phyloP scores from a whole-genome alignment of 2,329 filamentous ascomycete species.

The Stachybotrys chartarum region DNA sequence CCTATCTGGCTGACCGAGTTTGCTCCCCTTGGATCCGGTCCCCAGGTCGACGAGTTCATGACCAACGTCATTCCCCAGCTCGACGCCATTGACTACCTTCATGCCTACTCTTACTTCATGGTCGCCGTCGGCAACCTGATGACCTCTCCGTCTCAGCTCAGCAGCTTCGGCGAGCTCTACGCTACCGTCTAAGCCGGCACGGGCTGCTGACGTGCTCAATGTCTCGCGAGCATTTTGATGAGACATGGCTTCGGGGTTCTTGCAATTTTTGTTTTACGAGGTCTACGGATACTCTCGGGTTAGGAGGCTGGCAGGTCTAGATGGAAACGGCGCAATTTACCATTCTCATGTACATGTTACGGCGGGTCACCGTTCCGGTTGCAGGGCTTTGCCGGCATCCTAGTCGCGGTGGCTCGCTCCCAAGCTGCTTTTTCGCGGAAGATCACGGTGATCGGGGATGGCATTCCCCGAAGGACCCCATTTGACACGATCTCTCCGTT shows the following conservation, averaged over 20 bases:
- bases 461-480: not conserved
- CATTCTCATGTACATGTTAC: not conserved
- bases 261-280: not conserved
- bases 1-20: conserved; percentile 61
- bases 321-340: not conserved
- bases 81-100: conserved; percentile 42
- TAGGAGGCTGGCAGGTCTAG: not conserved
- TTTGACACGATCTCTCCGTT: not conserved
- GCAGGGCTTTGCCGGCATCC: not conserved
- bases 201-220: not conserved
- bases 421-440: not conserved
- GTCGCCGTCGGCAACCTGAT: conserved; percentile 35
- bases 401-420: not conserved
- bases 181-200: conserved; percentile 26
- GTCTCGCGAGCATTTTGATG: not conserved
- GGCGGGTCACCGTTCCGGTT: not conserved
- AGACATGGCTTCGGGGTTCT: not conserved
- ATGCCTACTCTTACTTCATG: conserved; percentile 54
- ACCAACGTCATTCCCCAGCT: conserved; percentile 37
- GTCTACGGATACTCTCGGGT: not conserved
- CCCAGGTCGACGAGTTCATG: conserved; percentile 41
- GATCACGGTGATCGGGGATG: not conserved
- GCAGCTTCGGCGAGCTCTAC: conserved; percentile 41
- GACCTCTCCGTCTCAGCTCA: conserved; percentile 29
- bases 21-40: conserved; percentile 39